Evolutionary conservation across 352 stramenopile genomes (phyloP).

Genomic region (Globisporangium cystogenes): DNA sequence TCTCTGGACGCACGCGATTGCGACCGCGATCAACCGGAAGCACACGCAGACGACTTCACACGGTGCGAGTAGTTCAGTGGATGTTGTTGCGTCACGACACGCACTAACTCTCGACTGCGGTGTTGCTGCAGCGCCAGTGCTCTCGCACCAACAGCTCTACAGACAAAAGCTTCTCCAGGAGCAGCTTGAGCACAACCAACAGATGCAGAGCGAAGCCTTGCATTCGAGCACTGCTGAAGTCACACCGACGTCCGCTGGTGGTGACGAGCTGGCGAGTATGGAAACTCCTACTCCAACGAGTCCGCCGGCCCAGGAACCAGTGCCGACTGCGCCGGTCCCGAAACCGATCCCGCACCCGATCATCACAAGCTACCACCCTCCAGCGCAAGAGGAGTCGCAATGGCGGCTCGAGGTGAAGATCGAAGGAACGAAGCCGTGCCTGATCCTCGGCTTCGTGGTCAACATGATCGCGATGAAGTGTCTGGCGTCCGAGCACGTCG

Average conservation of each 20-base stretch:
- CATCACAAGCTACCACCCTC: constrained; percentile 6
- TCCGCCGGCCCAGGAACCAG: background rate
- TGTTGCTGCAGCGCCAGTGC: constrained; percentile 18
- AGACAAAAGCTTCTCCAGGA: constrained; percentile 62
- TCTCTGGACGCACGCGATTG: constrained; percentile 72
- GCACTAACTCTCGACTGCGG: background rate
- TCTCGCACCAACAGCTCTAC: constrained; percentile 78
- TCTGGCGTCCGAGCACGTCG: constrained; percentile 55
- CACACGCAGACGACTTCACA: constrained; percentile 25
- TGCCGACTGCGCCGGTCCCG: background rate
- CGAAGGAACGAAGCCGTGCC: constrained; percentile 62
- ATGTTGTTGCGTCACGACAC: background rate
- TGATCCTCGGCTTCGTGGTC: constrained; percentile 72
- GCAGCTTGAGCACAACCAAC: constrained; percentile 14
- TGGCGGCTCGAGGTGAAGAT: constrained; percentile 54
- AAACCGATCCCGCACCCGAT: constrained; percentile 22
- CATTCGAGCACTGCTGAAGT: constrained; percentile 6
- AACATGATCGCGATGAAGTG: constrained; percentile 72
- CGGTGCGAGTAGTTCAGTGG: background rate
- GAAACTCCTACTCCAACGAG: background rate
- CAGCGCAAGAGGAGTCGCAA: constrained; percentile 11
- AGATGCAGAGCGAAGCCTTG: background rate
- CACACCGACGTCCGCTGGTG: constrained; percentile 8
- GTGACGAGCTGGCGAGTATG: background rate
- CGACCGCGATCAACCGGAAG: constrained; percentile 73